Conservation (phyloP, 169 alveolate species). For the Theileria orientalis region DNA sequence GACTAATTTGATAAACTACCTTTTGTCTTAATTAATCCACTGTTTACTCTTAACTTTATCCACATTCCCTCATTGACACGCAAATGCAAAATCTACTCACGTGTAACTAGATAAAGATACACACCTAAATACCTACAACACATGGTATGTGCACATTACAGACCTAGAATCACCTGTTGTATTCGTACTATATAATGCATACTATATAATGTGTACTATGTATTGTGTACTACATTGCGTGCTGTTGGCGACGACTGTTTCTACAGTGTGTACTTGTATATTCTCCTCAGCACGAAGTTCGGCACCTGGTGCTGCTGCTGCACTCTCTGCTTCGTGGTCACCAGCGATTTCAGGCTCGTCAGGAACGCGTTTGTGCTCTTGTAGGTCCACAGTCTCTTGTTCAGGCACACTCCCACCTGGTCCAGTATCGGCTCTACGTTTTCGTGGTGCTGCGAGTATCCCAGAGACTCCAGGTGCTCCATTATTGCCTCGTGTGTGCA, state of each 20-base stretch:
- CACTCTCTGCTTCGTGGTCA: background rate
- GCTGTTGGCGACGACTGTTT: too few relatives aligned
- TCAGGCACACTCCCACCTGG: conserved; percentile 49
- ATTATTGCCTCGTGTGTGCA: conserved; percentile 36
- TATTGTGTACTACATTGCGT: too few relatives aligned
- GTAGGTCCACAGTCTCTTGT: background rate
- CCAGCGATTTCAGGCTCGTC: background rate
- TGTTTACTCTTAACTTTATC: too few relatives aligned
- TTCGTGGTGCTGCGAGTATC: conserved; percentile 37
- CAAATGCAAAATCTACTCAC: too few relatives aligned
- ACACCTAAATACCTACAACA: too few relatives aligned
- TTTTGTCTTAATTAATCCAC: too few relatives aligned
- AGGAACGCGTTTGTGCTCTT: background rate
- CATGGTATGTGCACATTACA: too few relatives aligned
- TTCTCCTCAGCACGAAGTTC: conserved; percentile 5
- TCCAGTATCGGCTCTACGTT: conserved; percentile 24
- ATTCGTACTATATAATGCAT: too few relatives aligned
- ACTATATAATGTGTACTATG: background rate
- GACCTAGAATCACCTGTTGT: too few relatives aligned
- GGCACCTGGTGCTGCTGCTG: background rate
- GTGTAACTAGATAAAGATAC: too few relatives aligned
- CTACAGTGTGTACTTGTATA: background rate
- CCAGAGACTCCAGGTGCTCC: conserved; percentile 29
- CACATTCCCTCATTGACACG: too few relatives aligned
- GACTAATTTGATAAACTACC: background rate